Percentiles rank a stretch among this genome's conserved stretches.
phyloP scores from a whole-genome alignment of 768 basidiomycete species.

The Macrocybe gigantea region DNA sequence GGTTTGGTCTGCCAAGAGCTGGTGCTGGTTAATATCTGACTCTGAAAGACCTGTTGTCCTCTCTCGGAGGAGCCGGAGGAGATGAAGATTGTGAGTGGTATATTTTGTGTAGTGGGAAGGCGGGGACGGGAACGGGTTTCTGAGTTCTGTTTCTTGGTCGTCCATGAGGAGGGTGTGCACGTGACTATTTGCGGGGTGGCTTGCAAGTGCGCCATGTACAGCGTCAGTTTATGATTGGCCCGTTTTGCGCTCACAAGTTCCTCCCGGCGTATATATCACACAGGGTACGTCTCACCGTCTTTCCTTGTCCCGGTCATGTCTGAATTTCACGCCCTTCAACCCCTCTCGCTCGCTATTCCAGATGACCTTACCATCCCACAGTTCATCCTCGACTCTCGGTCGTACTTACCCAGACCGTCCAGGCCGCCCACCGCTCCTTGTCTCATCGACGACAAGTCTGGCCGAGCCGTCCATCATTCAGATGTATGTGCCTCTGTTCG shows the following conservation, averaged over 20 bases:
- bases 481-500: slow-evolving; percentile 32
- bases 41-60: slow-evolving; percentile 36
- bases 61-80: slow-evolving; percentile 58
- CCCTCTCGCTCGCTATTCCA: slow-evolving; percentile 39
- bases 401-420: slow-evolving; percentile 34
- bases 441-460: slow-evolving; percentile 55
- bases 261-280: neutral
- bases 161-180: slow-evolving; percentile 36
- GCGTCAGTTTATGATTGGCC: no score
- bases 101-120: slow-evolving; percentile 81
- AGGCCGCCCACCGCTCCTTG: slow-evolving; percentile 43
- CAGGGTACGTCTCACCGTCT: neutral
- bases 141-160: slow-evolving; percentile 70
- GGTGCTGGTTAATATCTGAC: slow-evolving; percentile 47
- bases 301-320: slow-evolving; percentile 19
- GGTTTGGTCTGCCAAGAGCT: slow-evolving; percentile 60
- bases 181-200: neutral
- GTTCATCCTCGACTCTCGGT: slow-evolving; percentile 47
- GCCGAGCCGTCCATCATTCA: slow-evolving; percentile 32
- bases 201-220: no score
- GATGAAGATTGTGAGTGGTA: slow-evolving; percentile 64
- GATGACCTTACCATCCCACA: slow-evolving; percentile 63
- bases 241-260: neutral
- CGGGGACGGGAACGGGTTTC: slow-evolving; percentile 87
- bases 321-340: slow-evolving; percentile 24